Conservation (phyloP, 1,284 basidiomycete species). For the Abortiporus biennis region DNA sequence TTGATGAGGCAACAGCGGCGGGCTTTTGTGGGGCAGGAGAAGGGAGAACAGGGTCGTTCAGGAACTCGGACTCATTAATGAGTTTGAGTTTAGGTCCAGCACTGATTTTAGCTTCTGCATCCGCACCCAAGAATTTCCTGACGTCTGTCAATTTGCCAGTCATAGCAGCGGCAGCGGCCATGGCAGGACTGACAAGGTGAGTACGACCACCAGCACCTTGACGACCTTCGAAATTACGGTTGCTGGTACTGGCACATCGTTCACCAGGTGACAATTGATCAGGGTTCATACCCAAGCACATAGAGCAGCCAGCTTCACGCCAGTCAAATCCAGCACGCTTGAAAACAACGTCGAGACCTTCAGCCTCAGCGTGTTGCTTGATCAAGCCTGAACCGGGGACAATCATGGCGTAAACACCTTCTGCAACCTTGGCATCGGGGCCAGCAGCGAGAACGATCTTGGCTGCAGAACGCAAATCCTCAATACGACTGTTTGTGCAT, state of each 20-base stretch:
- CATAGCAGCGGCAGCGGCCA: slow-evolving; percentile 93
- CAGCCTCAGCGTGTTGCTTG: slow-evolving; percentile 92
- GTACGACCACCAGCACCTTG: slow-evolving; percentile 92
- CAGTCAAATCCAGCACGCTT: slow-evolving; percentile 95
- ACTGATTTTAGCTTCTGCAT: slow-evolving; percentile 37
- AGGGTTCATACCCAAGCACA: slow-evolving; percentile 98
- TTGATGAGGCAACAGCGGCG: slow-evolving; percentile 21
- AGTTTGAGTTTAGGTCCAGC: slow-evolving; percentile 59
- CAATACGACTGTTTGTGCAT: slow-evolving; percentile 95
- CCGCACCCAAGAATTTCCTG: slow-evolving; percentile 66
- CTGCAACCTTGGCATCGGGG: slow-evolving; percentile 72
- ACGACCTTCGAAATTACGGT: slow-evolving; percentile 94
- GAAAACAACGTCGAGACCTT: slow-evolving; percentile 88
- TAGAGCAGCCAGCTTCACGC: slow-evolving; percentile 96
- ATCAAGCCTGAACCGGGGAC: slow-evolving; percentile 94
- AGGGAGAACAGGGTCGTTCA: slow-evolving; percentile 69
- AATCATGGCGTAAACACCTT: slow-evolving; percentile 85
- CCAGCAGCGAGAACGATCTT: slow-evolving; percentile 76
- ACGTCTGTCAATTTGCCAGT: slow-evolving; percentile 88
- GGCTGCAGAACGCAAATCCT: slow-evolving; percentile 90
- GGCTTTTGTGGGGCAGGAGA: slow-evolving; percentile 52
- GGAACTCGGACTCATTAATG: slow-evolving; percentile 66
- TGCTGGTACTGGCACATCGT: slow-evolving; percentile 94
- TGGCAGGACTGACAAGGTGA: slow-evolving; percentile 90
- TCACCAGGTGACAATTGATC: slow-evolving; percentile 89